A percentile compares a stretch with the other conserved stretches of the same genome.
Conservation (phyloP, 75 land plant genomes). For the Chamaecyparis obtusa region DNA sequence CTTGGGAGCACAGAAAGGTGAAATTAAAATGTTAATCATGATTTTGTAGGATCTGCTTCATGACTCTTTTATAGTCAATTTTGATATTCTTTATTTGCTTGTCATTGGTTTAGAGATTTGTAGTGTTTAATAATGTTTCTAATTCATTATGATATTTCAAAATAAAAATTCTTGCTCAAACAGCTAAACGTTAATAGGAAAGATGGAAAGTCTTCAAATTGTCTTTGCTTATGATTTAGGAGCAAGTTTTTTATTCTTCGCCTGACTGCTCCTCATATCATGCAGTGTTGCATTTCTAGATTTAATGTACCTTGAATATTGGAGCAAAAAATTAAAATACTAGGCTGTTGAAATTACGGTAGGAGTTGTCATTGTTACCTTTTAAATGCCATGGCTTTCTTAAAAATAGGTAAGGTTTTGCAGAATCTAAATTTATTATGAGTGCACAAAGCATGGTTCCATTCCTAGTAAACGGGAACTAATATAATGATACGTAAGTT, state of each 20-base stretch:
- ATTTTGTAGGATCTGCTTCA: background rate
- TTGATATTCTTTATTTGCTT: background rate
- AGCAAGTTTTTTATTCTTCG: background rate
- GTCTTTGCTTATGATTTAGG: background rate
- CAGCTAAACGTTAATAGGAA: background rate
- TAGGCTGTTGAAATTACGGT: background rate
- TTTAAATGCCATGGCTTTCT: background rate
- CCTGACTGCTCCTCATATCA: background rate
- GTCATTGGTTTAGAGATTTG: background rate
- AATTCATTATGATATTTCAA: background rate
- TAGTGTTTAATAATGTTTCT: background rate
- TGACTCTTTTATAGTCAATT: background rate
- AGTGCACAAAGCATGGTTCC: background rate
- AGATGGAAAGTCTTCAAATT: background rate
- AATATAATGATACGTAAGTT: background rate
- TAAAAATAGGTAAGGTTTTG: constrained; percentile 1
- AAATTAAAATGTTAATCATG: no score
- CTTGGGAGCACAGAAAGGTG: no score
- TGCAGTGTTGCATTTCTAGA: background rate
- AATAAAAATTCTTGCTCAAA: background rate
- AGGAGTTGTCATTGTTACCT: background rate
- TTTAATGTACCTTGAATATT: background rate
- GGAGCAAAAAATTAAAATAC: background rate
- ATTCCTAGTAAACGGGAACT: background rate
- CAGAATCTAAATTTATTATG: background rate